A percentile compares a stretch with the other conserved stretches of the same genome.
Conservation (phyloP, 2,329 filamentous ascomycete species). For the Colletotrichum tamarilloi region DNA sequence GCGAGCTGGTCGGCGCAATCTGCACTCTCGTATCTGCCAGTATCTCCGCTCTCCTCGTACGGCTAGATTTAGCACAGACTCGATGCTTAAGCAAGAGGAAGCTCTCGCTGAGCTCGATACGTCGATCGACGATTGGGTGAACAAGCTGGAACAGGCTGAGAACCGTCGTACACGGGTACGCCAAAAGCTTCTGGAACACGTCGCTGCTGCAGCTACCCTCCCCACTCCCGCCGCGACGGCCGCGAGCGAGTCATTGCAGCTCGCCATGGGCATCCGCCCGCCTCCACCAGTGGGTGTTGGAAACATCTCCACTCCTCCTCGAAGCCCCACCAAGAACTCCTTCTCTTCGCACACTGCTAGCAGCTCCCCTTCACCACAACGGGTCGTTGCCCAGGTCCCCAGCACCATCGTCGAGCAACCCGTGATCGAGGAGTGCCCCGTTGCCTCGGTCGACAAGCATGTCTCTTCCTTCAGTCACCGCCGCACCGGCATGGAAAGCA, state of each 20-base stretch:
- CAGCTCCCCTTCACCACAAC: slow-evolving; percentile 60
- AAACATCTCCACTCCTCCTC: slow-evolving; percentile 67
- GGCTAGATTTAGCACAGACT: slow-evolving; percentile 78
- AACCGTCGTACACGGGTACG: slow-evolving; percentile 80
- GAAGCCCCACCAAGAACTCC: slow-evolving; percentile 64
- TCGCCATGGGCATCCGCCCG: slow-evolving; percentile 51
- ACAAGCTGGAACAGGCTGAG: slow-evolving; percentile 83
- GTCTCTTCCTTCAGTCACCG: slow-evolving; percentile 42
- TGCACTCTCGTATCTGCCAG: slow-evolving; percentile 81
- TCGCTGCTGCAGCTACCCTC: slow-evolving; percentile 76
- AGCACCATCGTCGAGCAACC: slow-evolving; percentile 67
- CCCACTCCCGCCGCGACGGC: slow-evolving; percentile 44
- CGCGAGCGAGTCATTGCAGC: slow-evolving; percentile 54
- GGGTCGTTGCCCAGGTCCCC: slow-evolving; percentile 64
- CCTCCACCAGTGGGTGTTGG: slow-evolving; percentile 42
- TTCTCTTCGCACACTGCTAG: slow-evolving; percentile 49
- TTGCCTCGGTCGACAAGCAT: slow-evolving; percentile 39
- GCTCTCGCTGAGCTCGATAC: slow-evolving; percentile 80
- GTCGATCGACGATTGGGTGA: slow-evolving; percentile 84
- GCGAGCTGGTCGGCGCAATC: slow-evolving; percentile 78
- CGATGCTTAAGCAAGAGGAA: slow-evolving; percentile 83
- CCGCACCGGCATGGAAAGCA: slow-evolving; percentile 68
- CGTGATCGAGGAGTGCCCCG: slow-evolving; percentile 55
- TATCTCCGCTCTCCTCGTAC: slow-evolving; percentile 78
- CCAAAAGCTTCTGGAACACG: slow-evolving; percentile 84